A percentile compares a stretch with the other conserved stretches of the same genome.
Evolutionary conservation across 202 grass and related monocot genomes (phyloP).

Genomic region (Digitaria exilis): DNA sequence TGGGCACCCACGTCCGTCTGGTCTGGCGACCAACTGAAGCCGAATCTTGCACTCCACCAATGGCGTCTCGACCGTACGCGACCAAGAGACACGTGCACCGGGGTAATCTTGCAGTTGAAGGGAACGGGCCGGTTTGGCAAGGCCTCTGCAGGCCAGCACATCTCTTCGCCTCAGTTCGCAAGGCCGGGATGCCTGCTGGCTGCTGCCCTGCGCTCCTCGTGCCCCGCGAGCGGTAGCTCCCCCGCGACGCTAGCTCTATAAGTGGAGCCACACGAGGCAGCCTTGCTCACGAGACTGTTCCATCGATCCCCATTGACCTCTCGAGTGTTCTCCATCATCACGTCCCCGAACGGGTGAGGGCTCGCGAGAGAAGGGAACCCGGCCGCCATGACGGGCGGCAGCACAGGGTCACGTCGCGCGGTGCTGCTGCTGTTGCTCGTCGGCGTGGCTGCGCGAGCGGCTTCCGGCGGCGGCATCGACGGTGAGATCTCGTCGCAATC

Average conservation of each 20-base stretch:
- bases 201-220: not conserved
- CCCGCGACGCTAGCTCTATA: not conserved
- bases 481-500: slow-evolving; percentile 38
- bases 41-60: slow-evolving; percentile 12
- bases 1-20: not conserved
- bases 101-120: not conserved
- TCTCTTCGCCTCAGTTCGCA: slow-evolving; percentile 1
- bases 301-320: not conserved
- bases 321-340: too few species aligned
- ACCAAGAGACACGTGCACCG: not conserved
- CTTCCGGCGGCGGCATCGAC: slow-evolving; percentile 40
- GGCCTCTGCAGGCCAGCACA: not conserved
- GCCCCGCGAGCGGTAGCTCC: not conserved
- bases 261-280: not conserved
- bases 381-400: not conserved
- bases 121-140: not conserved
- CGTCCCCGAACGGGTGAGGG: not conserved
- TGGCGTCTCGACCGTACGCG: not conserved
- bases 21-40: not conserved
- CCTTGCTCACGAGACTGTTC: not conserved
- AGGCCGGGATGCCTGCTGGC: not conserved
- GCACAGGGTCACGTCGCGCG: not conserved
- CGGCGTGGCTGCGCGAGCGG: slow-evolving; percentile 14
- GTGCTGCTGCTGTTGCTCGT: slow-evolving; percentile 42
- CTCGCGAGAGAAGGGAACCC: not conserved